Evolutionary conservation across 306 rosid species (phyloP).

Genomic region (Malus fusca): DNA sequence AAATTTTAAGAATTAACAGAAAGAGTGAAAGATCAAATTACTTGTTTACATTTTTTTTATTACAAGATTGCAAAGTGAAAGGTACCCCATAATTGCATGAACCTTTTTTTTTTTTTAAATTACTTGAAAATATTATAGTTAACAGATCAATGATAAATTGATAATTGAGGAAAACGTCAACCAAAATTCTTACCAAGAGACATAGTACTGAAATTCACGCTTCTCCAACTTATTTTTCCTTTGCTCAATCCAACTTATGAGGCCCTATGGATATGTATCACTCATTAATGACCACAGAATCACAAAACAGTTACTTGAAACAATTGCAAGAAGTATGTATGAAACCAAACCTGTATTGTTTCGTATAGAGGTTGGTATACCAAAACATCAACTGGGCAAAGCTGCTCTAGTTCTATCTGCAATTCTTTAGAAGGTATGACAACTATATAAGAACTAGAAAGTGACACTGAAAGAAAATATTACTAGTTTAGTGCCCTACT

Average conservation of each 20-base stretch:
- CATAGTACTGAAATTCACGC: slow-evolving; percentile 80
- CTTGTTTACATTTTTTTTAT: not conserved
- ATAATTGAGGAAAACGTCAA: not conserved
- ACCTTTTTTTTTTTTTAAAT: not conserved
- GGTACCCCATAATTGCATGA: not conserved
- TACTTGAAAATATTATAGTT: not conserved
- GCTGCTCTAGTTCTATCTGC: slow-evolving; percentile 67
- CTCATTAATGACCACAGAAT: slow-evolving; percentile 11
- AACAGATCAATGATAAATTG: not conserved
- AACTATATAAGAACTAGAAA: slow-evolving; percentile 24
- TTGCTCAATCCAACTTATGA: slow-evolving; percentile 75
- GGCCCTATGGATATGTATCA: slow-evolving; percentile 48
- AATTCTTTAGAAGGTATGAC: slow-evolving; percentile 42
- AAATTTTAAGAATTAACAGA: not conserved
- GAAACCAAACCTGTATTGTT: slow-evolving; percentile 63
- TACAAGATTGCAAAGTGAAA: not conserved
- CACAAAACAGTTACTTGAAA: slow-evolving; percentile 1
- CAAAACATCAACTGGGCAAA: slow-evolving; percentile 44
- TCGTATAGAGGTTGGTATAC: slow-evolving; percentile 79
- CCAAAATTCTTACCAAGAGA: slow-evolving; percentile 55
- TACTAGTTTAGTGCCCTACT: slow-evolving; percentile 51
- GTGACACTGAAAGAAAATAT: slow-evolving; percentile 7
- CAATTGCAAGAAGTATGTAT: slow-evolving; percentile 8
- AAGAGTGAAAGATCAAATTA: not conserved
- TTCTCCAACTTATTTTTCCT: slow-evolving; percentile 57